A percentile compares a stretch with the other conserved stretches of the same genome.
Evolutionary conservation across 345 rosid species (phyloP).

Genomic region (Melaleuca quinquenervia): DNA sequence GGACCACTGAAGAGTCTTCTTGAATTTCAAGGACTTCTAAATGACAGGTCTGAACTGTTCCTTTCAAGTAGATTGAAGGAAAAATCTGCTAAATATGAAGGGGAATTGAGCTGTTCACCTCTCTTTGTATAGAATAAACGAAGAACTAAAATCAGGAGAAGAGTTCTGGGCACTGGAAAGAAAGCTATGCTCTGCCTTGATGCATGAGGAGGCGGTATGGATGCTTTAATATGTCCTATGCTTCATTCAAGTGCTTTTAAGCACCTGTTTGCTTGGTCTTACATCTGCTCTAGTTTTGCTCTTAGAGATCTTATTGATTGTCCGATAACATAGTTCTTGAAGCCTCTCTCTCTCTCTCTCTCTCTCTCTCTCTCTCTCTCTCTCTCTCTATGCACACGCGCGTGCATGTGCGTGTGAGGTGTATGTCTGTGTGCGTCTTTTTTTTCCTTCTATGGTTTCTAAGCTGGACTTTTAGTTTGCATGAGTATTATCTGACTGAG

Average conservation of each 20-base stretch:
- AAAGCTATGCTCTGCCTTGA: conserved; percentile 64
- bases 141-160: conserved; percentile 58
- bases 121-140: conserved; percentile 30
- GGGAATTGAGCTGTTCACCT: neutral
- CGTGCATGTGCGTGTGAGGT: neutral
- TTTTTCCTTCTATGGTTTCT: neutral
- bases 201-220: conserved; percentile 36
- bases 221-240: neutral
- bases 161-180: conserved; percentile 93
- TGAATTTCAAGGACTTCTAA: conserved; percentile 47
- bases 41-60: conserved; percentile 33
- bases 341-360: neutral
- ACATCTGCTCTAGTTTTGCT: neutral
- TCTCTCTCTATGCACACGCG: too few relatives aligned
- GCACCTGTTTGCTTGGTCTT: neutral
- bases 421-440: neutral
- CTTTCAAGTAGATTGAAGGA: neutral
- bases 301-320: neutral
- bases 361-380: neutral
- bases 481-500: neutral
- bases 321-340: neutral
- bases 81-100: neutral
- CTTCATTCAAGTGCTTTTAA: neutral
- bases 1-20: conserved; percentile 39
- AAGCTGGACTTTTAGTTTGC: neutral